Evolutionary conservation across 2,329 filamentous ascomycete genomes (phyloP), one percentile per base, ranked within the genome.

Genomic region (Colletotrichum sp.): DNA sequence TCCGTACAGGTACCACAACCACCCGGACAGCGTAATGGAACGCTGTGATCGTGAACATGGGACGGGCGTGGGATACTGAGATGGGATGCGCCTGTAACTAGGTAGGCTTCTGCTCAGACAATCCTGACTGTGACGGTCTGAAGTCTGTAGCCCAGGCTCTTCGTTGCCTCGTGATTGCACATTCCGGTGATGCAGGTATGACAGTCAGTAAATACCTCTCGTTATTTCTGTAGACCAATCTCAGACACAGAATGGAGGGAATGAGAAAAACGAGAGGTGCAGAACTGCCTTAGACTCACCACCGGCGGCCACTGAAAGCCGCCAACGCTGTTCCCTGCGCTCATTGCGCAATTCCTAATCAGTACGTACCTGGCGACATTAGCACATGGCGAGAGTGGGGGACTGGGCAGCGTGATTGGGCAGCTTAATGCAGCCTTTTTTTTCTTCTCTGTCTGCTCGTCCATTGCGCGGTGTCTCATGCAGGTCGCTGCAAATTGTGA

Each of bases 261-360:
- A 63, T 55, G 60, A 55, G 68, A 57, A 39, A 57, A 62, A 63
- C 15, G 68, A 24, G 21, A 76, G 64, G 70, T 65, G 44, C 70
- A 73, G 65, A 49, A 16, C 30, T 59, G 24, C 67, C 15, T 26
- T 32, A 36, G 30, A 72, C 3, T 12, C 32, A 62, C 26, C 57
- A 65, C 64, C 44, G 67, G 49, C 72, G 44, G 32, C 55, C 21
- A 65, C 49, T 55, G 44, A 57, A 64, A 59, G 59, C 74, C 68
- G 49, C 68, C 32, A 71, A 59, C 34, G 28, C 70, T 59, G 57
- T 68, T 39, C 32, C 62, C 68, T 71, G 70, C 70, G 68, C 73
- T 68, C 70, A 76, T 76, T 74, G 74, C 70, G 71, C 74, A 74
- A 76, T 76, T 57, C 71, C 64, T 39, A 60, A 32, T 18, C 32